Evolutionary conservation across 106 monocot species (phyloP).

Genomic region (Gastrodia elata): DNA sequence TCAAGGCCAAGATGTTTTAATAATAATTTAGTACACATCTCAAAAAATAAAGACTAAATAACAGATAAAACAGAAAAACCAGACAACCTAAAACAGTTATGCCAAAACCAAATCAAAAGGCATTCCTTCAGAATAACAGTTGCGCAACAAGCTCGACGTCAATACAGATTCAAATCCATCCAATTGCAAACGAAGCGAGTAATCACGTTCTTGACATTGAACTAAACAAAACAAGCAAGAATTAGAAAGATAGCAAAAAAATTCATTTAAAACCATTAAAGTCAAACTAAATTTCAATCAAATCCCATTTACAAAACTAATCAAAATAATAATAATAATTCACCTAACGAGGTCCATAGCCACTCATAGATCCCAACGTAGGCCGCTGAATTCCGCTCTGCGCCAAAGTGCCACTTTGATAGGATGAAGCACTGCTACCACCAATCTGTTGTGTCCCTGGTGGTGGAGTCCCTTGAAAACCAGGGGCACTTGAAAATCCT

Average conservation of each 20-base stretch:
- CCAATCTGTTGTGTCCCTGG: slow-evolving; percentile 23
- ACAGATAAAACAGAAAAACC: neutral
- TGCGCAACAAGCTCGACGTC: slow-evolving; percentile 13
- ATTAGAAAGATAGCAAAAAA: slow-evolving; percentile 18
- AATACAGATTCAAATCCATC: slow-evolving; percentile 31
- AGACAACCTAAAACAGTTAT: neutral
- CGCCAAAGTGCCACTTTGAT: slow-evolving; percentile 36
- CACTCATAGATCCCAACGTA: slow-evolving; percentile 44
- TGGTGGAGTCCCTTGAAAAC: slow-evolving; percentile 25
- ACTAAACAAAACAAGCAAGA: slow-evolving; percentile 21
- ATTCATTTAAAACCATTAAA: neutral
- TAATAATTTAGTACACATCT: neutral
- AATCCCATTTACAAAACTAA: neutral
- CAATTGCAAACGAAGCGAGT: slow-evolving; percentile 24
- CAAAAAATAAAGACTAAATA: neutral
- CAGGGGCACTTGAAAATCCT: slow-evolving; percentile 34
- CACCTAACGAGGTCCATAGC: slow-evolving; percentile 60
- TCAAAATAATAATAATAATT: neutral
- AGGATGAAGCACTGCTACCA: slow-evolving; percentile 19
- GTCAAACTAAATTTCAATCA: neutral
- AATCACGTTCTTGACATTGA: slow-evolving; percentile 23
- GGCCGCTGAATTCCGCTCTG: slow-evolving; percentile 33
- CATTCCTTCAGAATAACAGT: slow-evolving; percentile 7
- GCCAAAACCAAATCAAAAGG: slow-evolving; percentile 7
- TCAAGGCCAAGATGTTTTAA: neutral